These are phyloP conservation scores for Colletotrichum spinosum DNA, from an alignment of 2,329 filamentous ascomycete genomes.

Conservation along the genomic window DNA sequence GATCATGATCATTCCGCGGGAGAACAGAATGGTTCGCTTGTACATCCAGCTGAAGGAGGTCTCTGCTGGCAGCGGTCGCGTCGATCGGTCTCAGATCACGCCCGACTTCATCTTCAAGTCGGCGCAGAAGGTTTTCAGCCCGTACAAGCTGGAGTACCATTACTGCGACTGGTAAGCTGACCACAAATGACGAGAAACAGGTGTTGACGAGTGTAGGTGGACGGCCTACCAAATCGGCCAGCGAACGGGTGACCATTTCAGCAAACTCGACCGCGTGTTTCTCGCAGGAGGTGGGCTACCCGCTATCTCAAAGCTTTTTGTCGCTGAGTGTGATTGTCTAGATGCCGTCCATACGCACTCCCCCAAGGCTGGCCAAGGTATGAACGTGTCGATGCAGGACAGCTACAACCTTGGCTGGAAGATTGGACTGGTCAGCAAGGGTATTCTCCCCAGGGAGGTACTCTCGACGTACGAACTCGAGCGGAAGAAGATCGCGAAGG, in stretches of 20 bases:
- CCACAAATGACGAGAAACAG: no score
- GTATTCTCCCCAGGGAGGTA: conserved; percentile 54
- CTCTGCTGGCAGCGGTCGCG: conserved; percentile 47
- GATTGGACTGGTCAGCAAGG: conserved; percentile 59
- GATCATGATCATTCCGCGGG: conserved; percentile 74
- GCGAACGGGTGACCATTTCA: conserved; percentile 69
- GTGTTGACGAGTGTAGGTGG: conserved; percentile 51
- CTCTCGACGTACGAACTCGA: conserved; percentile 64
- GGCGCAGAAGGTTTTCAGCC: conserved; percentile 71
- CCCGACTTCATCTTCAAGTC: conserved; percentile 70
- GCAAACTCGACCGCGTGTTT: conserved; percentile 70
- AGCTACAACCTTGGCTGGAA: conserved; percentile 70
- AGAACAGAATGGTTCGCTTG: conserved; percentile 71
- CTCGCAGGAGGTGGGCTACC: conserved; percentile 62
- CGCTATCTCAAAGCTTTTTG: neutral
- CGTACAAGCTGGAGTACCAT: conserved; percentile 72
- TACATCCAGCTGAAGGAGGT: conserved; percentile 70
- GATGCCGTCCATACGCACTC: conserved; percentile 70
- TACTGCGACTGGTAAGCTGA: conserved; percentile 67
- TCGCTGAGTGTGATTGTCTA: neutral
- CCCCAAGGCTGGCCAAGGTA: conserved; percentile 76
- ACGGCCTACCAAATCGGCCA: conserved; percentile 77
- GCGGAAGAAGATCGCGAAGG: conserved; percentile 68
- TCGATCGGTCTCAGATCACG: conserved; percentile 71
- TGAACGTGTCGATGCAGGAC: conserved; percentile 80